Conservation (phyloP, 2,329 filamentous ascomycete species). For the Penicillium griseofulvum region DNA sequence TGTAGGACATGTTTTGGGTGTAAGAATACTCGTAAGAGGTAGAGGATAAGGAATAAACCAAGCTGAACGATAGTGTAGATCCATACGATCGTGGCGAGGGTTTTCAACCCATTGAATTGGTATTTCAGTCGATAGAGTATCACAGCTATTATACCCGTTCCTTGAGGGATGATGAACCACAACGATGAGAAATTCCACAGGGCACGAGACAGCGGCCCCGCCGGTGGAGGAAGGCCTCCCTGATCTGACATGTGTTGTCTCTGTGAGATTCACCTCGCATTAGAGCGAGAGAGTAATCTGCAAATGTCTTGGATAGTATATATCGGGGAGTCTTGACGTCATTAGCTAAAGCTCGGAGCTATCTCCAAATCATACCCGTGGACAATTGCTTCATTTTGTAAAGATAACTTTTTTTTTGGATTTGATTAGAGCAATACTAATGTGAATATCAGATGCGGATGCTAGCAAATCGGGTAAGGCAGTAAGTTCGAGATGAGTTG, state of each 20-base stretch:
- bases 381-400: background rate
- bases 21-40: conserved; percentile 32
- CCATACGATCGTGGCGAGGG: conserved; percentile 41
- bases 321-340: background rate
- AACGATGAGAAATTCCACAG: conserved; percentile 37
- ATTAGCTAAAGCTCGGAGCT: background rate
- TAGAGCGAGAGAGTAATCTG: background rate
- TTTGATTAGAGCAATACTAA: background rate
- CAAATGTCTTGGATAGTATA: background rate
- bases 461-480: background rate
- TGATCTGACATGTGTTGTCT: background rate
- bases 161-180: conserved; percentile 43
- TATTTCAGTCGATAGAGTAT: conserved; percentile 41
- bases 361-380: background rate
- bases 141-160: conserved; percentile 37
- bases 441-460: background rate
- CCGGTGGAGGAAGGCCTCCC: background rate
- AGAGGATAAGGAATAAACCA: conserved; percentile 28
- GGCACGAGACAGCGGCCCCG: conserved; percentile 13
- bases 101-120: conserved; percentile 40
- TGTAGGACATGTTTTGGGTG: conserved; percentile 32
- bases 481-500: background rate
- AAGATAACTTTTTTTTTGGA: too few relatives aligned
- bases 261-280: background rate
- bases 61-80: conserved; percentile 39